Base-by-base conservation (phyloP, 345 rosid species). In the Aegle marmelos region DNA sequence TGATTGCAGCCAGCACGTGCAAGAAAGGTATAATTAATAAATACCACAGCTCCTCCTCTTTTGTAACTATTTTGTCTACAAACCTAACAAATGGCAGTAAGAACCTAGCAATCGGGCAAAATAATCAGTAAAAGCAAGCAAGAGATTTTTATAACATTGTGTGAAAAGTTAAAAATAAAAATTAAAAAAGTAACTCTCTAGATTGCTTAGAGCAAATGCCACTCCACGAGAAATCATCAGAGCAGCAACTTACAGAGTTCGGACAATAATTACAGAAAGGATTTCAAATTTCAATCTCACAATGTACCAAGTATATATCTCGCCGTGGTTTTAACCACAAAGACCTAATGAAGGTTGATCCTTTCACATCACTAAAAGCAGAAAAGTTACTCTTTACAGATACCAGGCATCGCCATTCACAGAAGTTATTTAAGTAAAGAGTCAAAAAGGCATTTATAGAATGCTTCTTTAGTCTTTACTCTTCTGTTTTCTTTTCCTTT, bases 361-460 rank as follows among this genome's bases (percentile, higher is more conserved):
- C 57, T 41, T 67, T 22, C 34, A 67, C 58, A 39, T 78, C 1
- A 48, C 73, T 60, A 21, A 67, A 79, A 72, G 54, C 75, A 60
- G 75, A 82, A 30, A 74, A 28, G 77, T 78, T 68, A 73, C 74
- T 28, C 76, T 80, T 85, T 77, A 80, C 83, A 75, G 58, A 65
- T 70, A 80, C 73, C 62, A 60, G 75, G 50, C 73, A 77, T 57
- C 24, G 80, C 76, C 86, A 83, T 85, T 76, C 81, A 78, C 78
- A 28, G 69, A 63, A 58, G 79, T 70, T 80, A 53, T 77, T 64
- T 36, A 36, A 54, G 85, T 80, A 75, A 75, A 71, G 67, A 68
- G 79, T 58, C 68, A 53, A 53, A 65, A 24, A 75, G 72, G 68
- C 65, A 34, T 68, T 80, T 69, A 73, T 64, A 78, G 77, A 78